Percentiles rank a stretch among this genome's conserved stretches.
Evolutionary conservation across 257 asterid genomes (phyloP).

Genomic region (Gardenia jasminoides): DNA sequence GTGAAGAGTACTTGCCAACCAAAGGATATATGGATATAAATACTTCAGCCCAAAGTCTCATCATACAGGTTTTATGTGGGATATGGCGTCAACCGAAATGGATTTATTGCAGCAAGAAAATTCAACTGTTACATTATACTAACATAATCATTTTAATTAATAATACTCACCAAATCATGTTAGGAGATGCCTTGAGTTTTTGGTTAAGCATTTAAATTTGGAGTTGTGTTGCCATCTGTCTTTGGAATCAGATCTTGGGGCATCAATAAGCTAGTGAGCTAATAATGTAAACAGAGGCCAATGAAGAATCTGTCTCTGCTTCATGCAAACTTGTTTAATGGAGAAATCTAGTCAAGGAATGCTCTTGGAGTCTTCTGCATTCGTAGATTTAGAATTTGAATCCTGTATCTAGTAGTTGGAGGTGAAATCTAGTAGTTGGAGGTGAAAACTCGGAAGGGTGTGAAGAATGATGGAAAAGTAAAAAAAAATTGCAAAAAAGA

Average conservation of each 20-base stretch:
- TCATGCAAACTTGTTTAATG: too few species aligned
- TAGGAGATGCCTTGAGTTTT: neutral
- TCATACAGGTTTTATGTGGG: neutral
- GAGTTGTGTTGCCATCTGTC: neutral
- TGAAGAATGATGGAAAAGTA: too few species aligned
- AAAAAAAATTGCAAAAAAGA: too few species aligned
- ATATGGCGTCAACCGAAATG: neutral
- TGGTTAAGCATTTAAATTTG: neutral
- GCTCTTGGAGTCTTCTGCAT: too few species aligned
- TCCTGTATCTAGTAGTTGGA: too few species aligned
- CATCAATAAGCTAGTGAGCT: neutral
- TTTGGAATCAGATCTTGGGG: neutral
- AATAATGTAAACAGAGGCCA: neutral
- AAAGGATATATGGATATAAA: neutral
- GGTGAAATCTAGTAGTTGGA: too few species aligned
- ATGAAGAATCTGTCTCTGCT: neutral
- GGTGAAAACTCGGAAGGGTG: too few species aligned
- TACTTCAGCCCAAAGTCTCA: neutral
- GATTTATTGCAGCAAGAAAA: neutral
- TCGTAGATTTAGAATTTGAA: too few species aligned
- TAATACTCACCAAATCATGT: neutral
- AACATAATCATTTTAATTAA: neutral
- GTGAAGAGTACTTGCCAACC: neutral
- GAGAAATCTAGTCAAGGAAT: too few species aligned
- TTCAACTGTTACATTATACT: neutral